Conservation (phyloP, 768 basidiomycete genomes). For the Mycena rebaudengoi region DNA sequence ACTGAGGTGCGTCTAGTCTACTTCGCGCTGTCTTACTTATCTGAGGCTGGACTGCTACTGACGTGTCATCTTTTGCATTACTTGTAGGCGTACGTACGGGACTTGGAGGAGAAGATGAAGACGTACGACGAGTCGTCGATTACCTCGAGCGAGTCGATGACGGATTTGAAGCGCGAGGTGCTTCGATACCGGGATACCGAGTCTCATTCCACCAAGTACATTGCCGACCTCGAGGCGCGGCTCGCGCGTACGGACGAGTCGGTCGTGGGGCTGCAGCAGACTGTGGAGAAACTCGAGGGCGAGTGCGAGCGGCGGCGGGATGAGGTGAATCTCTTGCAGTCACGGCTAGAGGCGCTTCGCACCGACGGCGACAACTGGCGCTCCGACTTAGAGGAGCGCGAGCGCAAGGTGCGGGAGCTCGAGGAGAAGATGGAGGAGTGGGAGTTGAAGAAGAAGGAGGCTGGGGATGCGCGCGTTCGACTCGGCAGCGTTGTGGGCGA, state of each 20-base stretch:
- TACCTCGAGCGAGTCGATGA: slow-evolving; percentile 79
- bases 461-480: slow-evolving; percentile 70
- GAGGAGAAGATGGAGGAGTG: slow-evolving; percentile 84
- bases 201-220: slow-evolving; percentile 76
- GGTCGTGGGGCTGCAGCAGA: slow-evolving; percentile 69
- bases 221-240: slow-evolving; percentile 85
- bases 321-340: slow-evolving; percentile 76
- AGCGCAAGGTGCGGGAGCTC: slow-evolving; percentile 76
- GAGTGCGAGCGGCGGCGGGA: slow-evolving; percentile 79
- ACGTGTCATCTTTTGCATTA: slow-evolving; percentile 26
- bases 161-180: slow-evolving; percentile 87
- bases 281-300: slow-evolving; percentile 78
- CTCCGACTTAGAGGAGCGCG: slow-evolving; percentile 84
- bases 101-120: slow-evolving; percentile 93
- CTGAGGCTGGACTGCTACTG: background rate
- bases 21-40: background rate
- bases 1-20: slow-evolving; percentile 74
- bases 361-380: slow-evolving; percentile 85
- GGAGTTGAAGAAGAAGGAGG: slow-evolving; percentile 74
- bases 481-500: slow-evolving; percentile 74
- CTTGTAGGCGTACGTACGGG: slow-evolving; percentile 88
- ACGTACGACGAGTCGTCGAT: slow-evolving; percentile 81
- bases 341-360: slow-evolving; percentile 72
- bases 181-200: slow-evolving; percentile 80
- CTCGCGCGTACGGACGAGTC: slow-evolving; percentile 83